These are phyloP conservation scores for Coniochaeta sp. DNA, from an alignment of 2,329 filamentous ascomycete species.

Conservation along the genomic window DNA sequence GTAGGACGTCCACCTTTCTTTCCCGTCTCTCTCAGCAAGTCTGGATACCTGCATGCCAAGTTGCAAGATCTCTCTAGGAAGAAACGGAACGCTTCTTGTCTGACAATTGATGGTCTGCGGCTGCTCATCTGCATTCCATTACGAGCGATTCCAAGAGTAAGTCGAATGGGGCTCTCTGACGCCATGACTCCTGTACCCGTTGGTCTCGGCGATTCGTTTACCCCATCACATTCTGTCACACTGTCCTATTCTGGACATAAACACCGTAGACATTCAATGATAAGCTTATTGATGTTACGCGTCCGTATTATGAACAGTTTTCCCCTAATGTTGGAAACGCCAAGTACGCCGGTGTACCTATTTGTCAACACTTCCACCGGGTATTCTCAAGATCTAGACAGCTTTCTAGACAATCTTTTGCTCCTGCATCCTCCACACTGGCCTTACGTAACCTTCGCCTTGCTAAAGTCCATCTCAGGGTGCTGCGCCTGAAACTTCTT, in stretches of 20 bases:
- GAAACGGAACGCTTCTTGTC: constrained; percentile 34
- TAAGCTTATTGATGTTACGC: background rate
- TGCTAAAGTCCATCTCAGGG: constrained; percentile 65
- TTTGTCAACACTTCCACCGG: too few species aligned
- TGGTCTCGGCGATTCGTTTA: constrained; percentile 57
- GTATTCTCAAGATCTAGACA: too few species aligned
- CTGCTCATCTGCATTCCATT: constrained; percentile 44
- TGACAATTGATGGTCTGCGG: constrained; percentile 49
- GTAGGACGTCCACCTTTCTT: background rate
- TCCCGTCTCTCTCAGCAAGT: background rate
- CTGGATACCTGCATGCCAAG: background rate
- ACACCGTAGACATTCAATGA: background rate
- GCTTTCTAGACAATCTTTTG: too few species aligned
- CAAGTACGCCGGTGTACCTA: background rate
- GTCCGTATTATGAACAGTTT: background rate
- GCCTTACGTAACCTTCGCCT: constrained; percentile 48
- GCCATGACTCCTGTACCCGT: constrained; percentile 30
- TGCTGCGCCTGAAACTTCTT: constrained; percentile 84
- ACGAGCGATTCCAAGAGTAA: constrained; percentile 51
- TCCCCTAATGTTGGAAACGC: background rate
- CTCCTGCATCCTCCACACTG: too few species aligned
- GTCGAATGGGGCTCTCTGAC: constrained; percentile 52
- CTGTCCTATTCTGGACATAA: background rate
- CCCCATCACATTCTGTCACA: constrained; percentile 44
- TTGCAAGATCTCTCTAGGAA: background rate